phyloP scores from a whole-genome alignment of 2,329 filamentous ascomycete genomes.

The Zasmidium cellare region DNA sequence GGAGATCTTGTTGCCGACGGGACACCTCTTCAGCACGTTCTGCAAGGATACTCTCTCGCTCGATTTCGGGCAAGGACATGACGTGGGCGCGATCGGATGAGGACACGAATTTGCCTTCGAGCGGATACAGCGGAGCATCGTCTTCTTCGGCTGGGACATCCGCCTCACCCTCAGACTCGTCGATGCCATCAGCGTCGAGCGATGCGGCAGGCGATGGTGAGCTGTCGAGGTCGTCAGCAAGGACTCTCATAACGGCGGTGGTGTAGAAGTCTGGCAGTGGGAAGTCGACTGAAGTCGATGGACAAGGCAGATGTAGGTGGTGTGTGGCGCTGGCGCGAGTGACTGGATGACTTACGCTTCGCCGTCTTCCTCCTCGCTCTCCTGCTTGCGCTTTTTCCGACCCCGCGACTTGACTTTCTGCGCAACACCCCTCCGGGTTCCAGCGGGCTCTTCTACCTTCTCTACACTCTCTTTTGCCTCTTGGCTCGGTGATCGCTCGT shows the following conservation, averaged over 20 bases:
- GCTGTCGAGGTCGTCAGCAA: constrained; percentile 17
- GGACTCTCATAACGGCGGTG: constrained; percentile 8
- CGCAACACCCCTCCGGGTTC: constrained; percentile 41
- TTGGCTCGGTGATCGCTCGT: constrained; percentile 58
- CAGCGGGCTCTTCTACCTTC: constrained; percentile 36
- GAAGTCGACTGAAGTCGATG: constrained; percentile 1
- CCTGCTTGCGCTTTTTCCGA: constrained; percentile 49
- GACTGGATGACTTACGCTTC: constrained; percentile 67
- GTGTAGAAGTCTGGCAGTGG: constrained; percentile 2
- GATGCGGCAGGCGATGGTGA: constrained; percentile 47
- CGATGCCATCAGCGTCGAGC: constrained; percentile 82
- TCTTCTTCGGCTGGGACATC: constrained; percentile 28
- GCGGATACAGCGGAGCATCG: constrained; percentile 70
- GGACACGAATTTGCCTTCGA: constrained; percentile 78
- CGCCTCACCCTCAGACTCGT: constrained; percentile 73
- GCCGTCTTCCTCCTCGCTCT: constrained; percentile 67
- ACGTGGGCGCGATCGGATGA: constrained; percentile 61
- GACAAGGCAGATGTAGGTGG: constrained; percentile 7
- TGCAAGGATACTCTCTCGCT: constrained; percentile 86
- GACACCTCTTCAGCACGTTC: constrained; percentile 83
- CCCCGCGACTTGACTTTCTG: constrained; percentile 47
- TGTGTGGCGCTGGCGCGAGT: constrained; percentile 10
- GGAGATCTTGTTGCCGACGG: constrained; percentile 75
- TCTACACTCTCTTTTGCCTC: constrained; percentile 43
- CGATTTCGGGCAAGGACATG: constrained; percentile 82